Conservation (phyloP, 352 stramenopile species). For the Globisporangium uncinulatum region DNA sequence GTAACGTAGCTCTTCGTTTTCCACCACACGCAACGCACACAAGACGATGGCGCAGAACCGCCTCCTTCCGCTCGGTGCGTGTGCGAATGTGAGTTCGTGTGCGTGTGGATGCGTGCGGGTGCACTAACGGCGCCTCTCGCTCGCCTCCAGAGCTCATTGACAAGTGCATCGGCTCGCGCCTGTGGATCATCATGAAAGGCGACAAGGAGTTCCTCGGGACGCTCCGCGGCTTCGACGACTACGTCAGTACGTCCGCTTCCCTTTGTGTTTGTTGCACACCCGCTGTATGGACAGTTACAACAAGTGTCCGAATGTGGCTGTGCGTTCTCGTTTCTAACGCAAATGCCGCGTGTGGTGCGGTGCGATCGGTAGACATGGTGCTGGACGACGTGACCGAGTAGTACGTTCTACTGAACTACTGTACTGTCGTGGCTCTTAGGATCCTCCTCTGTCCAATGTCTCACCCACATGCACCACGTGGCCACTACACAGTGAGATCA, state of each 20-base stretch:
- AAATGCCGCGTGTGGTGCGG: too few relatives aligned
- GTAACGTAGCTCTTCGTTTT: too few relatives aligned
- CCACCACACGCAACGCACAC: conserved; percentile 2
- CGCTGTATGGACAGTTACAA: neutral
- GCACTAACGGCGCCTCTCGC: neutral
- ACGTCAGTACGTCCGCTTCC: conserved; percentile 86
- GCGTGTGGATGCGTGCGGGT: conserved; percentile 1
- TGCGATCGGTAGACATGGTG: conserved; percentile 67
- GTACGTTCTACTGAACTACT: conserved; percentile 35
- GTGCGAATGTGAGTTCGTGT: neutral
- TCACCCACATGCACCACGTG: neutral
- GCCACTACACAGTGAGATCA: conserved; percentile 59
- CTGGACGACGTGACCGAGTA: conserved; percentile 95
- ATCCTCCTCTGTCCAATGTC: neutral
- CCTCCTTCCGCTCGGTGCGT: conserved; percentile 73
- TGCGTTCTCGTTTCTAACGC: too few relatives aligned
- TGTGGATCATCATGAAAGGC: conserved; percentile 99
- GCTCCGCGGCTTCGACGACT: conserved; percentile 94
- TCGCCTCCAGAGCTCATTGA: conserved; percentile 93
- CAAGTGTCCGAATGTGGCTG: too few relatives aligned
- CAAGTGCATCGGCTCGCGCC: conserved; percentile 97
- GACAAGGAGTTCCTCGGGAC: conserved; percentile 95
- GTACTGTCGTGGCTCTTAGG: neutral
- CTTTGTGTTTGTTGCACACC: neutral
- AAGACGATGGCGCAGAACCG: conserved; percentile 63